A percentile compares a stretch with the other conserved stretches of the same genome.
Evolutionary conservation across 208 protist genomes (phyloP).

Genomic region (Acanthamoeba divionensis): DNA sequence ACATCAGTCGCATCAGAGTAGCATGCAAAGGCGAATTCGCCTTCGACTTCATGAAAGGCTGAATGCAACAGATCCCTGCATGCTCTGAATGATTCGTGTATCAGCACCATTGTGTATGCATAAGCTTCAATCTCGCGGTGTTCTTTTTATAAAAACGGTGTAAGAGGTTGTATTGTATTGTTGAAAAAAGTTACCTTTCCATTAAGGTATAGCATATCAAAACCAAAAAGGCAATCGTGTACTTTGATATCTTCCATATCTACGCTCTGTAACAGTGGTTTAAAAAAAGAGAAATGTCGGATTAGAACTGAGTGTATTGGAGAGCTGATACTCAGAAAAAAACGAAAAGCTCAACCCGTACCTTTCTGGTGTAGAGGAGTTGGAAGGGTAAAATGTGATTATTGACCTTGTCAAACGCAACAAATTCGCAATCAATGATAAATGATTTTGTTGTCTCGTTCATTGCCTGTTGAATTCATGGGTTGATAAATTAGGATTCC

Average conservation of each 20-base stretch:
- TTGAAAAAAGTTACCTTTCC: conserved; percentile 70
- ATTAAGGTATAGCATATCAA: conserved; percentile 98
- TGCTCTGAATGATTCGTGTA: conserved; percentile 78
- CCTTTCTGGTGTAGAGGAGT: conserved; percentile 77
- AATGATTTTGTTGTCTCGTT: conserved; percentile 85
- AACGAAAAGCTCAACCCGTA: conserved; percentile 57
- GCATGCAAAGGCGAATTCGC: conserved; percentile 86
- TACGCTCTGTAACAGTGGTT: too few relatives aligned
- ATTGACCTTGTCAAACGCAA: conserved; percentile 89
- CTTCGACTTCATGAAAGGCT: conserved; percentile 74
- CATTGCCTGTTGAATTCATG: not conserved
- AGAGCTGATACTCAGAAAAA: not conserved
- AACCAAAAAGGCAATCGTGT: conserved; percentile 96
- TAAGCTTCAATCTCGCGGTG: not conserved
- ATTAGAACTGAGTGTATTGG: not conserved
- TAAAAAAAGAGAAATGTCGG: too few relatives aligned
- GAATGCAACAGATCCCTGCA: conserved; percentile 86
- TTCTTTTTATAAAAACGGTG: not conserved
- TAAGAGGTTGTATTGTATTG: too few relatives aligned
- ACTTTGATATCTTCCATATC: conserved; percentile 89
- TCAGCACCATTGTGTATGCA: not conserved
- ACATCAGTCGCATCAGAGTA: conserved; percentile 84
- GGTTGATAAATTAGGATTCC: too few relatives aligned
- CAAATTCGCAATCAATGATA: conserved; percentile 97
- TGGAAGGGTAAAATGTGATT: conserved; percentile 95